Evolutionary conservation across 768 basidiomycete genomes (phyloP).

Genomic region (Termitomyces sp.): DNA sequence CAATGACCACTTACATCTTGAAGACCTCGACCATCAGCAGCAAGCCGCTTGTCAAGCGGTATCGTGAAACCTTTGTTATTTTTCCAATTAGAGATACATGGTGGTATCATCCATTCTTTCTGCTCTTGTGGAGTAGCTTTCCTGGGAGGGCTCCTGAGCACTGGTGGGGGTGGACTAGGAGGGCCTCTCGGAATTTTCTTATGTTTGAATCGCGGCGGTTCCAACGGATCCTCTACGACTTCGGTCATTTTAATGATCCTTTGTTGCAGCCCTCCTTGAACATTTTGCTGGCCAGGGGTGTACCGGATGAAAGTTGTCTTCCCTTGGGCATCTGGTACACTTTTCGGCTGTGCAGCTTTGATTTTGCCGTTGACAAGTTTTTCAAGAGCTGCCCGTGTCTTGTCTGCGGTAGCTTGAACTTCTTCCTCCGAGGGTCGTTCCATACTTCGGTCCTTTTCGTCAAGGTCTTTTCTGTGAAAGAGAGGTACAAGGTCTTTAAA

Average conservation of each 20-base stretch:
- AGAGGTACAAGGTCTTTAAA: constrained; percentile 98
- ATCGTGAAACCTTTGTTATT: constrained; percentile 99
- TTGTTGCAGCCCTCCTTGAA: constrained; percentile 70
- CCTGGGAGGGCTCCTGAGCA: constrained; percentile 90
- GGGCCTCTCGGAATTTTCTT: constrained; percentile 98
- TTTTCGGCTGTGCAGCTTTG: constrained; percentile 97
- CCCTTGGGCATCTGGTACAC: constrained; percentile 79
- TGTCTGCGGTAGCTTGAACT: constrained; percentile 85
- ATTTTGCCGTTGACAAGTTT: constrained; percentile 94
- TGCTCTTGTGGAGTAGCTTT: constrained; percentile 96
- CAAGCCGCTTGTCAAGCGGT: constrained; percentile 94
- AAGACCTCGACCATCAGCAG: constrained; percentile 95
- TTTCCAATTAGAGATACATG: constrained; percentile 99
- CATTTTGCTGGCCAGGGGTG: constrained; percentile 87
- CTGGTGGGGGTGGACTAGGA: constrained; percentile 93
- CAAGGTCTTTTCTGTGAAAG: constrained; percentile 80
- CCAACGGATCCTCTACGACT: constrained; percentile 94
- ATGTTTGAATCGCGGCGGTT: constrained; percentile 96
- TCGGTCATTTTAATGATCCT: constrained; percentile 99
- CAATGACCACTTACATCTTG: constrained; percentile 74
- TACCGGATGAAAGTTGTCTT: constrained; percentile 92
- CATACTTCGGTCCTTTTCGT: constrained; percentile 67
- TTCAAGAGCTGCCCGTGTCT: constrained; percentile 87
- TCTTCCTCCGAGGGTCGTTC: constrained; percentile 94
- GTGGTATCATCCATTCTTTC: constrained; percentile 99